Evolutionary conservation across 805 yeast genomes (phyloP).

Genomic region (Teunomyces barrocoloradensis): DNA sequence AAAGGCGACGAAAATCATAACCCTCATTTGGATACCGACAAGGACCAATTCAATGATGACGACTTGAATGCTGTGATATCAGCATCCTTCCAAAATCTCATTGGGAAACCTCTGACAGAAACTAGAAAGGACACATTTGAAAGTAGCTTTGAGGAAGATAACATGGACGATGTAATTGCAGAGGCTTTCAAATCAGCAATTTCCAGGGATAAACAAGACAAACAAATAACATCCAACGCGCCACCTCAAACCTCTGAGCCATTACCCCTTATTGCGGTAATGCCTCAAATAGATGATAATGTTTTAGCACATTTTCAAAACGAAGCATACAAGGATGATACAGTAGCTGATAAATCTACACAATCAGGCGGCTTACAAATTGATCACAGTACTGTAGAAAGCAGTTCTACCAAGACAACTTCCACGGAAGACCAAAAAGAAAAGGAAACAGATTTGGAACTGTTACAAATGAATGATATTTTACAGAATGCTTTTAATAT

Average conservation of each 20-base stretch:
- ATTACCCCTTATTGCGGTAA: conserved; percentile 10
- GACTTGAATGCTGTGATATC: conserved; percentile 8
- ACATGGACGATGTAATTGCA: conserved; percentile 9
- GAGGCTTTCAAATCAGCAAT: conserved; percentile 10
- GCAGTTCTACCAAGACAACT: conserved; percentile 2
- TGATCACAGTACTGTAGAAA: neutral
- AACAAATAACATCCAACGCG: neutral
- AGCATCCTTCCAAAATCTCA: conserved; percentile 1
- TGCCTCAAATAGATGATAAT: conserved; percentile 37
- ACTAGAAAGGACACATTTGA: neutral
- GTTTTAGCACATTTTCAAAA: conserved; percentile 36
- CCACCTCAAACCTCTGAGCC: neutral
- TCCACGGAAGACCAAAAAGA: neutral
- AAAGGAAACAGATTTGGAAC: conserved; percentile 51
- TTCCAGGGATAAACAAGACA: conserved; percentile 3
- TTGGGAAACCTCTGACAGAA: neutral
- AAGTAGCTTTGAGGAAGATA: neutral
- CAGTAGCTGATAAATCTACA: neutral
- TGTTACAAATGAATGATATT: conserved; percentile 59
- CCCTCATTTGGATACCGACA: conserved; percentile 1
- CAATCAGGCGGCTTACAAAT: neutral
- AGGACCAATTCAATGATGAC: neutral
- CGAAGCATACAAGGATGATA: conserved; percentile 27
- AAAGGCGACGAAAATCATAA: neutral
- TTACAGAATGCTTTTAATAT: conserved; percentile 73